Evolutionary conservation across 176 grass and related monocot species (phyloP).

Genomic region (Zea luxurians): DNA sequence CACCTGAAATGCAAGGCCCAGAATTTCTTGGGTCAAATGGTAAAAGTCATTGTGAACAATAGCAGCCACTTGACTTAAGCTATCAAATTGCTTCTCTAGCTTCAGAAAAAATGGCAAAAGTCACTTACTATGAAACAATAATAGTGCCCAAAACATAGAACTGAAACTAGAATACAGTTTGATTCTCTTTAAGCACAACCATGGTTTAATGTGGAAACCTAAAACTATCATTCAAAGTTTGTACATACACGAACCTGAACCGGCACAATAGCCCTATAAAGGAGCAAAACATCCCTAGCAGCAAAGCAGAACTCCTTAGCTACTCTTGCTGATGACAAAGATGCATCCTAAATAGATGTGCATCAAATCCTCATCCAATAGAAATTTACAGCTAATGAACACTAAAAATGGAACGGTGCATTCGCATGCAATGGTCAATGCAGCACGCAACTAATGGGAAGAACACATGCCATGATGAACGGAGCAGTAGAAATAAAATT

Average conservation of each 20-base stretch:
- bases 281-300: slow-evolving; percentile 86
- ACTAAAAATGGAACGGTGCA: not conserved
- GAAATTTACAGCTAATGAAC: not conserved
- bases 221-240: slow-evolving; percentile 33
- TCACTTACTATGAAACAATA: slow-evolving; percentile 33
- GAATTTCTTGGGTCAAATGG: slow-evolving; percentile 86
- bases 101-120: slow-evolving; percentile 40
- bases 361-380: slow-evolving; percentile 40
- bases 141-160: slow-evolving; percentile 26
- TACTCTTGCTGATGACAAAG: slow-evolving; percentile 83
- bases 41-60: slow-evolving; percentile 85
- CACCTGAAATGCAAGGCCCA: slow-evolving; percentile 95
- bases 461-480: not conserved
- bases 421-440: slow-evolving; percentile 21
- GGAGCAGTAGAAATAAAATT: not conserved
- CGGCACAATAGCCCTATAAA: slow-evolving; percentile 88
- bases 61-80: slow-evolving; percentile 77
- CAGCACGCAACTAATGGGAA: slow-evolving; percentile 15
- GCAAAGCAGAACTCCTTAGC: slow-evolving; percentile 90
- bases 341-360: slow-evolving; percentile 75
- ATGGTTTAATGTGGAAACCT: slow-evolving; percentile 3
- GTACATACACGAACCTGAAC: slow-evolving; percentile 64
- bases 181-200: slow-evolving; percentile 10
- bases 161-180: not conserved
- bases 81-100: slow-evolving; percentile 78